phyloP scores from a whole-genome alignment of 257 asterid species.

The Solanum infundibuliforme region DNA sequence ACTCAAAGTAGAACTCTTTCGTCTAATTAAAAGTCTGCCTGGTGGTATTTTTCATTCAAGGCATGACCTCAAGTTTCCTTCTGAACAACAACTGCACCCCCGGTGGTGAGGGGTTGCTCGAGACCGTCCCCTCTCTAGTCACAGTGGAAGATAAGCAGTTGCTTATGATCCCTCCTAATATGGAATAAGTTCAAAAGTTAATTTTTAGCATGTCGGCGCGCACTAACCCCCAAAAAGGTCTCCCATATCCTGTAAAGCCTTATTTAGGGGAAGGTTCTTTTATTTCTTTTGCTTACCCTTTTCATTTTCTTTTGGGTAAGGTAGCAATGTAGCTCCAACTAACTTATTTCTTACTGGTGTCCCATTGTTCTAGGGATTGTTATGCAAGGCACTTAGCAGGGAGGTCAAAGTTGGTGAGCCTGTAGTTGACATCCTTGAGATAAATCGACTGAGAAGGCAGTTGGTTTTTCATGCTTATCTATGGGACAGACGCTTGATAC shows the following conservation, averaged over 20 bases:
- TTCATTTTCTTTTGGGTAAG: not conserved
- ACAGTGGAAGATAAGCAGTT: not conserved
- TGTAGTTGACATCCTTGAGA: conserved; percentile 48
- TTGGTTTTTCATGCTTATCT: conserved; percentile 64
- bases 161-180: not conserved
- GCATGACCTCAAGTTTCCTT: not conserved
- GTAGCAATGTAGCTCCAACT: not conserved
- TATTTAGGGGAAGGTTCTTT: not conserved
- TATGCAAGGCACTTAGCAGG: conserved; percentile 8
- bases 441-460: conserved; percentile 68
- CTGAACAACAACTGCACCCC: not conserved
- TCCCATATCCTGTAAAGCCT: not conserved
- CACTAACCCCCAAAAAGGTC: not conserved
- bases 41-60: not conserved
- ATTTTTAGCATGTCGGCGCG: not conserved
- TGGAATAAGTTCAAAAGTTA: not conserved
- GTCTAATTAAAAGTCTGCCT: not conserved
- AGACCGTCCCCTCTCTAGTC: not conserved
- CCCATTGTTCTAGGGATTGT: conserved; percentile 12
- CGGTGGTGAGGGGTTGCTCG: not conserved
- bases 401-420: conserved; percentile 16
- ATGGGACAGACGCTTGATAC: conserved; percentile 80
- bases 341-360: not conserved
- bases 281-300: not conserved
- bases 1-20: not conserved